Base-by-base conservation (phyloP, 2,329 filamentous ascomycete genomes). In the Harringtonia aguacate region DNA sequence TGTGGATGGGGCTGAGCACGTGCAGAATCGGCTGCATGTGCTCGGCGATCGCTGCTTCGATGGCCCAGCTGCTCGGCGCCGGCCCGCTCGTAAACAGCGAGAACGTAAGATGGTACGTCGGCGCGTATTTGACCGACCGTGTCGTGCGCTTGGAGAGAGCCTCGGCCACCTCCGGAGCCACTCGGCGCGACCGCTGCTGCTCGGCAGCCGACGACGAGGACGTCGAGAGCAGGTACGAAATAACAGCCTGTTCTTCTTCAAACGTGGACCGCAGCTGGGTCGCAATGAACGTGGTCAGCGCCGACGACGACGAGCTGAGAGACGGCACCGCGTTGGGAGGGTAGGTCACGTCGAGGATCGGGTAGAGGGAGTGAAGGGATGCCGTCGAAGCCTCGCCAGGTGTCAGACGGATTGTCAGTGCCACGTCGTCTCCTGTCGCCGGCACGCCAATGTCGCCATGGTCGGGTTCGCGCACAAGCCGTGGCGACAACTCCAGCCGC, bases 51-150 rank as follows among this genome's bases (percentile, higher is more conserved):
- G 90, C 88, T 30, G 74, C 65, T 51, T 95, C 84, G 41, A 97
- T 86, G 42, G 94, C 86, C 92, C 92, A 98, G 10, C 82, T 84
- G 28, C 84, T 94, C 2, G 92, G 92, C 0, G 70, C 61, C 1
- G 83, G 75, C 2, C 80, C 80, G 13, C 84, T 83, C 0, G 87
- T 92, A 59, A 98, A 97, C 4, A 98, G 72, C 0, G 92, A 98
- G 58, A 98, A 95, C 0, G 89, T 95, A 24, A 98, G 69, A 58
- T 98, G 92, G 59, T 97, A 98, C 0, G 86, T 94, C 14, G 89
- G 81, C 4, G 92, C 84, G 59, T 95, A 94, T 59, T 90, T 94
- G 56, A 97, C 75, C 1, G 88, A 87, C 41, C 88, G 75, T 3
- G 85, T 92, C 30, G 85, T 85, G 48, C 88, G 84, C 73, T 70